A percentile compares a stretch with the other conserved stretches of the same genome.
phyloP scores from a whole-genome alignment of 352 stramenopile species.

The Pythium phragmiticola region DNA sequence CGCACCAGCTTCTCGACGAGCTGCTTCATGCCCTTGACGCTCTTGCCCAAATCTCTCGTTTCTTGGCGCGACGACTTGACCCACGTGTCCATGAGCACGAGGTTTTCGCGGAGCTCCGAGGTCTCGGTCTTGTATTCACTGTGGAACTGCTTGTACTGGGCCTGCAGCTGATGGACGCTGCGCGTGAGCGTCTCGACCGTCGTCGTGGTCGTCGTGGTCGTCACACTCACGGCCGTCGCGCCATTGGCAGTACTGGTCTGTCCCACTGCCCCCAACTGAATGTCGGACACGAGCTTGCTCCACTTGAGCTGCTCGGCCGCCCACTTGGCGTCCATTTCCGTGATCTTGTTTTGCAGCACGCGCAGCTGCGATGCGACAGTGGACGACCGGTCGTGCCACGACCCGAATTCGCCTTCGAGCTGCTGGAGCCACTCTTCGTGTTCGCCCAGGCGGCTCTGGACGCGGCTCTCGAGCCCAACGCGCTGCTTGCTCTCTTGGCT shows the following conservation, averaged over 20 bases:
- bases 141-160: constrained; percentile 40
- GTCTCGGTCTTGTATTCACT: constrained; percentile 38
- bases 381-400: constrained; percentile 45
- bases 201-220: background rate
- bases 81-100: constrained; percentile 44
- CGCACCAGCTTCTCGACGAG: constrained; percentile 79
- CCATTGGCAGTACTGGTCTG: background rate
- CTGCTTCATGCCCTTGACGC: constrained; percentile 58
- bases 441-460: constrained; percentile 54
- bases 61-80: constrained; percentile 44
- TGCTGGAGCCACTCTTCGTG: constrained; percentile 84
- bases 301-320: constrained; percentile 30
- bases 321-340: constrained; percentile 33
- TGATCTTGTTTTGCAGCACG: constrained; percentile 31
- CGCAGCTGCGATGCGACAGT: constrained; percentile 35
- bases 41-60: constrained; percentile 44
- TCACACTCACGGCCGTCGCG: background rate
- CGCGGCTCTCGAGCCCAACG: constrained; percentile 53
- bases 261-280: constrained; percentile 4
- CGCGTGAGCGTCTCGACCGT: constrained; percentile 22
- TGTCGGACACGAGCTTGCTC: constrained; percentile 26
- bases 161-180: constrained; percentile 36
- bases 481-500: constrained; percentile 63
- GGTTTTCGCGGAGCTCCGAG: constrained; percentile 34
- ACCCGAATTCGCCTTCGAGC: constrained; percentile 65